Evolutionary conservation across 768 basidiomycete species (phyloP).

Genomic region (Pholiota molesta): DNA sequence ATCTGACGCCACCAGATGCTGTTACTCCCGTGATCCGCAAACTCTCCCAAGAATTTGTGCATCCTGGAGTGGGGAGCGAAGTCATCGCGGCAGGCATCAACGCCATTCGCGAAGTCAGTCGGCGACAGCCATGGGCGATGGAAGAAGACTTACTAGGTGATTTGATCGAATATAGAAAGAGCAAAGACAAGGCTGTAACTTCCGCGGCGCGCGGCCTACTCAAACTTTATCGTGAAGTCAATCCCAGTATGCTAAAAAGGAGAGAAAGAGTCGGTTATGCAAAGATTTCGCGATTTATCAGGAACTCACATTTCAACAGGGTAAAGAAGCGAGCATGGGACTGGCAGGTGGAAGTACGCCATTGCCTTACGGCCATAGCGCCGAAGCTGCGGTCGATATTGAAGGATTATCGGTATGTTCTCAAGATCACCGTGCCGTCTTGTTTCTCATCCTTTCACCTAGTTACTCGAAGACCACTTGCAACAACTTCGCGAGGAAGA

Average conservation of each 20-base stretch:
- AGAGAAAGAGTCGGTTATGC: slow-evolving; percentile 70
- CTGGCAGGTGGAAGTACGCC: slow-evolving; percentile 64
- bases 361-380: slow-evolving; percentile 81
- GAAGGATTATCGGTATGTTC: slow-evolving; percentile 80
- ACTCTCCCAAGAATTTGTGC: slow-evolving; percentile 93
- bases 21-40: slow-evolving; percentile 89
- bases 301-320: slow-evolving; percentile 45
- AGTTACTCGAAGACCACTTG: slow-evolving; percentile 91
- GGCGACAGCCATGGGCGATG: slow-evolving; percentile 96
- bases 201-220: slow-evolving; percentile 88
- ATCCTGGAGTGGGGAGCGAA: slow-evolving; percentile 94
- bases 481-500: slow-evolving; percentile 69
- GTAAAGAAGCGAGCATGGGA: slow-evolving; percentile 89
- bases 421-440: not conserved
- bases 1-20: slow-evolving; percentile 92
- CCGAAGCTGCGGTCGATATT: slow-evolving; percentile 78
- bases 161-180: slow-evolving; percentile 93
- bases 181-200: slow-evolving; percentile 90
- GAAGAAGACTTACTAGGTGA: slow-evolving; percentile 93
- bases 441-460: slow-evolving; percentile 2
- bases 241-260: slow-evolving; percentile 88
- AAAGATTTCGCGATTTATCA: not conserved
- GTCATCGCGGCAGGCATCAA: slow-evolving; percentile 98
- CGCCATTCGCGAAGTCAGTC: slow-evolving; percentile 91
- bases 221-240: slow-evolving; percentile 93